Base-by-base conservation (phyloP, 805 yeast genomes). In the Pichia cabralensis region DNA sequence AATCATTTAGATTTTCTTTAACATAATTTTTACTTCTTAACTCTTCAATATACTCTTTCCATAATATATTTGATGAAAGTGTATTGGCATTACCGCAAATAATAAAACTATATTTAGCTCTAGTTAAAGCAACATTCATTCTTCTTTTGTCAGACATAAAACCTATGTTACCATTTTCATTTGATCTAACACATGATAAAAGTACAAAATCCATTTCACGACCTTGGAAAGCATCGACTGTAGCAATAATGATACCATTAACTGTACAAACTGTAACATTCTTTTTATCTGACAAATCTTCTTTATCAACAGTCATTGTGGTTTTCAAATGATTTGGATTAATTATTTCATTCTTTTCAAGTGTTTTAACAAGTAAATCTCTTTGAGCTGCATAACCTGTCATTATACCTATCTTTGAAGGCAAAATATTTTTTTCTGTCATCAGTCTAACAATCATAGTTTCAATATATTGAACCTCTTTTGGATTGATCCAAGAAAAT, bases 181-280 rank as follows among this genome's bases (percentile, higher is more conserved):
- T 78, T 15, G 76, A 71, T 47, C 96, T 67, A 22, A 85, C 95
- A 49, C 92, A 74, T 3, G 92, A 75, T 40, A 85, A 62, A 16
- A 86, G 68, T 26, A 85, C 78, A 38, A 76, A 78, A 48, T 81
- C 86, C 58, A 83, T 85, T 49, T 84, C 95, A 47, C 94, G 67
- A 21, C 95, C 95, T 58, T 85, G 95, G 61, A 85, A 85, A 2
- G 95, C 92, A 56, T 85, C 96, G n/a, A 85, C 80, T 0, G 84
- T 56, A 12, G 71, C 65, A 44, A 72, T 59, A 58, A 67, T 60
- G 13, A 69, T 51, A 4, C 66, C 69, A 34, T 64, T 61, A 26
- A 69, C 53, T 27, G 44, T 46, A 43, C 71, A 74, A 34, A 71
- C 65, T 3, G 72, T 69, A 11, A 64, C 61, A 14, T 45, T 49